Conservation (phyloP, 306 rosid species). For the Cotoneaster glaucophyllus region DNA sequence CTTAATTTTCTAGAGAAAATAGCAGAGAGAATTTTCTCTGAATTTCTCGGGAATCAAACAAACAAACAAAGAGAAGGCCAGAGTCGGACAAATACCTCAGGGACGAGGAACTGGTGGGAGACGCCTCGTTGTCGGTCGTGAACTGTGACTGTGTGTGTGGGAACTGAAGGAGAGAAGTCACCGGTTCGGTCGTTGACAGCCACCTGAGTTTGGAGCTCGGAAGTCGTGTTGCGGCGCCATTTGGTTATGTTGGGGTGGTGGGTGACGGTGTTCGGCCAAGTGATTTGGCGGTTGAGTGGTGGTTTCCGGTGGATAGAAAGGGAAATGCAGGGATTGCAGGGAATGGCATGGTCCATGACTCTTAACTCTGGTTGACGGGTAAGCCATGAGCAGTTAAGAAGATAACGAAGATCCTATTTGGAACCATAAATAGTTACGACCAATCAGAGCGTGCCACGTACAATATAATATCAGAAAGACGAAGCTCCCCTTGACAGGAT, state of each 20-base stretch:
- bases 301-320: slow-evolving; percentile 8
- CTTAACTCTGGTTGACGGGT: background rate
- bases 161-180: slow-evolving; percentile 30
- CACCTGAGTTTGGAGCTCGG: slow-evolving; percentile 54
- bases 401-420: background rate
- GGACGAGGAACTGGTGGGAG: slow-evolving; percentile 82
- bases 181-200: slow-evolving; percentile 23
- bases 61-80: background rate
- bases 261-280: slow-evolving; percentile 7
- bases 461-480: no score
- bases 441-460: no score
- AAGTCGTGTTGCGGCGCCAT: slow-evolving; percentile 25
- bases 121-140: slow-evolving; percentile 72
- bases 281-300: slow-evolving; percentile 7
- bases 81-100: slow-evolving; percentile 48
- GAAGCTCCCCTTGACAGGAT: no score
- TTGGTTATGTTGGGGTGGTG: slow-evolving; percentile 12
- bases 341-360: slow-evolving; percentile 56
- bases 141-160: slow-evolving; percentile 75
- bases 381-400: background rate
- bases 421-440: no score
- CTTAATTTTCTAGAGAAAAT: background rate
- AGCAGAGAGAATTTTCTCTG: background rate
- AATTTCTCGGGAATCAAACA: background rate
- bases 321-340: slow-evolving; percentile 38